phyloP scores from a whole-genome alignment of 495 filamentous ascomycete genomes.

The Xylaria telfairii region DNA sequence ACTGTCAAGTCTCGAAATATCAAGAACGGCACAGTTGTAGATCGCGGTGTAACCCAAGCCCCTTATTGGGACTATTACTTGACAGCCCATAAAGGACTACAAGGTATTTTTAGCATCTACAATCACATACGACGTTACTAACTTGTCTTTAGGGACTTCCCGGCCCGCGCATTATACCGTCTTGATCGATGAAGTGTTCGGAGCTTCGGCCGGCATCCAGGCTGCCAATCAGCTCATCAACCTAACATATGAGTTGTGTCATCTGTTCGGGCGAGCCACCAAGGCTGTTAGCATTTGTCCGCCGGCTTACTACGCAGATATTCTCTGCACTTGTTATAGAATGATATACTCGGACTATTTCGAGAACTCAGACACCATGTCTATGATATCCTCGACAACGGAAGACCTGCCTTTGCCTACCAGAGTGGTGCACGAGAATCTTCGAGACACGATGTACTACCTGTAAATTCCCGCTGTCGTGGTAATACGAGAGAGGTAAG shows the following conservation, averaged over 20 bases:
- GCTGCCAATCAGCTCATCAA: constrained; percentile 66
- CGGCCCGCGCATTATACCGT: constrained; percentile 80
- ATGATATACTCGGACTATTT: constrained; percentile 68
- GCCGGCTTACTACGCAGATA: constrained; percentile 83
- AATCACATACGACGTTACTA: background rate
- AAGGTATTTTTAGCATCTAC: constrained; percentile 54
- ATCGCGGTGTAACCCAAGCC: constrained; percentile 80
- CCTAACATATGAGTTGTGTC: constrained; percentile 78
- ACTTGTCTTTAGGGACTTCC: constrained; percentile 65
- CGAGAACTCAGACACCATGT: constrained; percentile 48
- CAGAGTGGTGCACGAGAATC: constrained; percentile 49
- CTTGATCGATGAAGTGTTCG: constrained; percentile 76
- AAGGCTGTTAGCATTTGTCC: constrained; percentile 81
- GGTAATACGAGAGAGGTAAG: background rate
- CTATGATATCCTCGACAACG: constrained; percentile 26
- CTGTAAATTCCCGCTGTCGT: constrained; percentile 50
- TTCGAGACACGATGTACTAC: constrained; percentile 76
- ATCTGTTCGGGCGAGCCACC: constrained; percentile 79
- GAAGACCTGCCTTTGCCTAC: background rate
- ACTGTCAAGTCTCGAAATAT: constrained; percentile 65
- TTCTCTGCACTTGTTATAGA: constrained; percentile 73
- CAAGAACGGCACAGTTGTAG: constrained; percentile 80
- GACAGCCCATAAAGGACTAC: constrained; percentile 81
- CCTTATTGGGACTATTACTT: constrained; percentile 86
- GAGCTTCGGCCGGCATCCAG: constrained; percentile 41